phyloP scores from a whole-genome alignment of 2,329 filamentous ascomycete genomes.

The Paraconiothyrium brasiliense region DNA sequence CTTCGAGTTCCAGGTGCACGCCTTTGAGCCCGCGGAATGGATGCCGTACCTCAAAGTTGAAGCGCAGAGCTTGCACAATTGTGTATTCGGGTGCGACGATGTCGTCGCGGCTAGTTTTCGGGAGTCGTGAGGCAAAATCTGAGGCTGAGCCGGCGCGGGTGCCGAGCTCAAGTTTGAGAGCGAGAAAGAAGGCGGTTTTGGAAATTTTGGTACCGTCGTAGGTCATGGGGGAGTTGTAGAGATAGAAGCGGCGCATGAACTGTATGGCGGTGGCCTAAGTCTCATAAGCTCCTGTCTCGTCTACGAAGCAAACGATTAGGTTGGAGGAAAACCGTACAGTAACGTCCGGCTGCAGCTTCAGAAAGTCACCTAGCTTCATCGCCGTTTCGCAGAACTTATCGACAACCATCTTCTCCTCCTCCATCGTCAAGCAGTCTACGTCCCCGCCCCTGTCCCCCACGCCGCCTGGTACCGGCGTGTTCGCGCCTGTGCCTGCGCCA shows the following conservation, averaged over 20 bases:
- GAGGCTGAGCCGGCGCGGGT: constrained; percentile 59
- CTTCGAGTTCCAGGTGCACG: constrained; percentile 81
- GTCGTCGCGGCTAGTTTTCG: constrained; percentile 75
- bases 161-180: constrained; percentile 88
- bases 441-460: constrained; percentile 64
- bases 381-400: constrained; percentile 77
- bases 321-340: constrained; percentile 66
- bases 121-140: constrained; percentile 62
- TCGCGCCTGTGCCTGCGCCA: constrained; percentile 47
- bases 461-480: constrained; percentile 34
- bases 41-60: constrained; percentile 92
- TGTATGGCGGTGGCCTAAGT: constrained; percentile 79
- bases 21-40: constrained; percentile 90
- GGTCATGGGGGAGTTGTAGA: constrained; percentile 95
- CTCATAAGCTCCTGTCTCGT: constrained; percentile 7
- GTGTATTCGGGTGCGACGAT: constrained; percentile 92
- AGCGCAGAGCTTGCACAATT: constrained; percentile 89
- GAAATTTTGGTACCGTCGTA: constrained; percentile 91
- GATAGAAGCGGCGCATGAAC: constrained; percentile 93
- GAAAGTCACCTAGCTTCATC: constrained; percentile 65
- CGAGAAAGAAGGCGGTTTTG: constrained; percentile 90
- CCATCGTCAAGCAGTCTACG: constrained; percentile 81
- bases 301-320: background rate
- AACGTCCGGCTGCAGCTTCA: constrained; percentile 68
- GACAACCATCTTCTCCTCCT: constrained; percentile 84